Base-by-base conservation (phyloP, 805 yeast genomes). In the Metschnikowia vanudenii region DNA sequence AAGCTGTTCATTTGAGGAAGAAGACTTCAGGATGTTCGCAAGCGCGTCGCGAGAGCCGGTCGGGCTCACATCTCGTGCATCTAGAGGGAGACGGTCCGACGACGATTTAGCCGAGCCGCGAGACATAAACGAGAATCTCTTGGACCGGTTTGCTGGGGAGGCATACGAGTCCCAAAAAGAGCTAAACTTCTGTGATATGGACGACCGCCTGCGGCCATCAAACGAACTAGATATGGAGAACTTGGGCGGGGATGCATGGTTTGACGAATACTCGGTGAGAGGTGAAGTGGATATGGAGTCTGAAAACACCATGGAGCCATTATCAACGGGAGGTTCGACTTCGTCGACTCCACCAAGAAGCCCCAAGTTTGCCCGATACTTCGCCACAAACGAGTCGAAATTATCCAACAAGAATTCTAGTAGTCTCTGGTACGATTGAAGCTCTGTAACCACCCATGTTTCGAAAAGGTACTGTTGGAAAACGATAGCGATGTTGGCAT, bases 391-490 rank as follows among this genome's bases (percentile, higher is more conserved):
- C 3, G 43, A 29, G 37, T 49, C 48, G 26, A 38, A 47, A 35
- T 60, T 47, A 29, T 50, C 52, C 17, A 64, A 56, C 22, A 64
- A 41, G 13, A 55, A 41, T 45, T 51, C 46, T 17, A 53, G 45
- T 17, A 55, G 39, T 9, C 24, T 41, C 35, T 52, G 55, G 19
- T 43, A 49, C 12, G 46, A 38, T 28, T 42, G 43, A 30, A 55
- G 51, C 14, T 49, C 55, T 1, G 47, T 39, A n/a, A 53, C 46
- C 8, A 37, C 41, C 20, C 48, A 20, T n/a, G 56, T 49, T 24
- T 50, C 51, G 36, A 65, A 59, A 16, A 66, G 47, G 43, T 64
- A 63, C 10, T 68, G 71, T 46, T 63, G 69, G 49, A 65, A 66
- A 24, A 66, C 60, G 20, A 65, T 66, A 12, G 69, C 55, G 29